Percentiles rank a stretch among this genome's conserved stretches.
Conservation (phyloP, 2,329 filamentous ascomycete species). For the Gaeumannomyces tritici region DNA sequence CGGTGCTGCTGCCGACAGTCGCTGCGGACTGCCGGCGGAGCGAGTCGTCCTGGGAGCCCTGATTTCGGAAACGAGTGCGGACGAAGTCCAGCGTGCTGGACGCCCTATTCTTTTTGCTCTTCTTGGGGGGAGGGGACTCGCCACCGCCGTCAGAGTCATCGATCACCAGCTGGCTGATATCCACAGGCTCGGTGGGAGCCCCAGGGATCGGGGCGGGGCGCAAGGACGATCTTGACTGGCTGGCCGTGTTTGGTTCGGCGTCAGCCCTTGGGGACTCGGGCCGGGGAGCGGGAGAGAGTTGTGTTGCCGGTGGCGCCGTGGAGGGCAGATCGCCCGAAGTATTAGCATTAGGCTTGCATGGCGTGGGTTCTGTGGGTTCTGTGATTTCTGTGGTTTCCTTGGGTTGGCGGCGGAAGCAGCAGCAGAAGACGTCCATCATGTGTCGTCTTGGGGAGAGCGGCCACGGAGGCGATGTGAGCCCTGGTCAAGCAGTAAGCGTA, state of each 20-base stretch:
- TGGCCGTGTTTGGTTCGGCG: background rate
- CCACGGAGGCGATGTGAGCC: background rate
- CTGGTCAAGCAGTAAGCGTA: background rate
- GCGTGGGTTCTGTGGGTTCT: background rate
- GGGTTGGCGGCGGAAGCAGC: constrained; percentile 7
- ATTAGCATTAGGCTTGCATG: background rate
- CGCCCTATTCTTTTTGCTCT: constrained; percentile 20
- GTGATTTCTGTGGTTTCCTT: constrained; percentile 1
- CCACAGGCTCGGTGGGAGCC: constrained; percentile 10
- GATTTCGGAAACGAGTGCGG: constrained; percentile 32
- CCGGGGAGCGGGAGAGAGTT: constrained; percentile 4
- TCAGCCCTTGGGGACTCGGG: background rate
- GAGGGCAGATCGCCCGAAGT: background rate
- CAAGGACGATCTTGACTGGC: constrained; percentile 10
- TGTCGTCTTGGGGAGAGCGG: background rate
- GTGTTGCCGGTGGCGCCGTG: background rate
- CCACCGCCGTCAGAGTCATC: constrained; percentile 32
- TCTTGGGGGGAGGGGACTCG: constrained; percentile 11
- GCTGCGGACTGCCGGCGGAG: constrained; percentile 29
- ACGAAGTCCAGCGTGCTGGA: constrained; percentile 33
- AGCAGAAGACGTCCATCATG: constrained; percentile 8
- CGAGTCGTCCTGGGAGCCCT: constrained; percentile 33
- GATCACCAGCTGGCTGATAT: constrained; percentile 20
- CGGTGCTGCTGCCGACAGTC: constrained; percentile 35
- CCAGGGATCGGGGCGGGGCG: constrained; percentile 10